phyloP scores from a whole-genome alignment of 192 early-diverging fungal genomes.

The Podila epicladia region DNA sequence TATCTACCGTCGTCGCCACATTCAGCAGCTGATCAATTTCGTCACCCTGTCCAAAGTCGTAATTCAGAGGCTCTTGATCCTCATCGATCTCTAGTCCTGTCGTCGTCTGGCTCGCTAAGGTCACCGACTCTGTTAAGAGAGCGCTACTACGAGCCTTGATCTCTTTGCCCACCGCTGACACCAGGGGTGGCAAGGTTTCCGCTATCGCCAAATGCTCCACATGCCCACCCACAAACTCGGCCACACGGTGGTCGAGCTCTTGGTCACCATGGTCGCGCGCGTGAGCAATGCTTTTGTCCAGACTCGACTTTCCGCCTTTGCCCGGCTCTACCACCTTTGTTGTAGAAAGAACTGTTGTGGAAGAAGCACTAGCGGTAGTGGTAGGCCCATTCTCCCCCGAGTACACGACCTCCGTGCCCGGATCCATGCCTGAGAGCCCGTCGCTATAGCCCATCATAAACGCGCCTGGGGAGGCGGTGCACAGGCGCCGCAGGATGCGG shows the following conservation, averaged over 20 bases:
- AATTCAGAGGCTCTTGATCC: not conserved
- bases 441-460: constrained; percentile 42
- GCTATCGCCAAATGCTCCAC: constrained; percentile 15
- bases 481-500: constrained; percentile 26
- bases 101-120: not conserved
- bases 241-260: constrained; percentile 12
- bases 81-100: not conserved
- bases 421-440: constrained; percentile 32
- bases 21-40: constrained; percentile 20
- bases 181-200: not conserved
- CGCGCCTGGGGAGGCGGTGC: constrained; percentile 32
- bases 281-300: constrained; percentile 21
- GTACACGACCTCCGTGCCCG: constrained; percentile 31
- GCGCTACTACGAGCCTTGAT: not conserved
- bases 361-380: not conserved
- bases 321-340: no score
- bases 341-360: not conserved
- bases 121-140: not conserved
- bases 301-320: no score
- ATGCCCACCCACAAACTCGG: constrained; percentile 19
- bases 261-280: constrained; percentile 10
- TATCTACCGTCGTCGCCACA: constrained; percentile 4
- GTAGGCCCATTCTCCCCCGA: constrained; percentile 19
- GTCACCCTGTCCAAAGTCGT: constrained; percentile 35
- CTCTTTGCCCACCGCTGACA: not conserved